Evolutionary conservation across 768 basidiomycete species (phyloP).

Genomic region (Pisolithus tinctorius): DNA sequence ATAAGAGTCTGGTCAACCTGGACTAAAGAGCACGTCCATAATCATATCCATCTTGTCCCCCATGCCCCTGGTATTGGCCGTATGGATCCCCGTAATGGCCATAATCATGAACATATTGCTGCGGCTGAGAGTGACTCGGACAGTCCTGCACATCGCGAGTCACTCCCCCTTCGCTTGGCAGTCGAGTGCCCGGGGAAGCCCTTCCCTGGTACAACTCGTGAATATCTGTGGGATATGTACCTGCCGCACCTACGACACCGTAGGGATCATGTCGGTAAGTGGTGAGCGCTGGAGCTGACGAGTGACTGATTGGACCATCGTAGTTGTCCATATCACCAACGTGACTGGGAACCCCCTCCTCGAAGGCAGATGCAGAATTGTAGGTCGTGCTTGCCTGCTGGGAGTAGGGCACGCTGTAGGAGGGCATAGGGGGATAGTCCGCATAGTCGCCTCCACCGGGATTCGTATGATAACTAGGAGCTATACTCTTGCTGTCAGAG

Average conservation of each 20-base stretch:
- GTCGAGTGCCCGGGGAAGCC: constrained; percentile 29
- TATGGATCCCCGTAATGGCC: constrained; percentile 22
- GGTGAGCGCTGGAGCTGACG: constrained; percentile 53
- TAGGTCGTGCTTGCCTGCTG: constrained; percentile 51
- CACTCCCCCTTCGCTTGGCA: constrained; percentile 28
- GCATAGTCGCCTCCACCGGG: constrained; percentile 36
- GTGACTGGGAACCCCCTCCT: constrained; percentile 45
- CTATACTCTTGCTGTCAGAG: constrained; percentile 39
- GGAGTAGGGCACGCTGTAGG: constrained; percentile 60
- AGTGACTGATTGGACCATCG: constrained; percentile 55
- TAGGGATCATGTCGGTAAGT: constrained; percentile 35
- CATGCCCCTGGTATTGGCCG: constrained; percentile 24
- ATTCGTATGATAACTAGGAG: constrained; percentile 29
- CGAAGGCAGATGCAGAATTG: constrained; percentile 54
- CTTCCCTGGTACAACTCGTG: constrained; percentile 53
- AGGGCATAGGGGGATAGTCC: constrained; percentile 69
- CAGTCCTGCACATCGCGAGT: constrained; percentile 36
- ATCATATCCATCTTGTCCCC: constrained; percentile 21
- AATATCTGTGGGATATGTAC: constrained; percentile 36
- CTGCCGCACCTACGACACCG: constrained; percentile 10
- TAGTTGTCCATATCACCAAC: constrained; percentile 60
- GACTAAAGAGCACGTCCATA: constrained; percentile 29
- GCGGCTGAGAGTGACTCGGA: constrained; percentile 23
- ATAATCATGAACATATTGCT: constrained; percentile 23
- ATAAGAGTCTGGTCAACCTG: background rate